These are phyloP conservation scores for Quercus berberidifolia DNA, from an alignment of 306 rosid genomes.

Conservation along the genomic window DNA sequence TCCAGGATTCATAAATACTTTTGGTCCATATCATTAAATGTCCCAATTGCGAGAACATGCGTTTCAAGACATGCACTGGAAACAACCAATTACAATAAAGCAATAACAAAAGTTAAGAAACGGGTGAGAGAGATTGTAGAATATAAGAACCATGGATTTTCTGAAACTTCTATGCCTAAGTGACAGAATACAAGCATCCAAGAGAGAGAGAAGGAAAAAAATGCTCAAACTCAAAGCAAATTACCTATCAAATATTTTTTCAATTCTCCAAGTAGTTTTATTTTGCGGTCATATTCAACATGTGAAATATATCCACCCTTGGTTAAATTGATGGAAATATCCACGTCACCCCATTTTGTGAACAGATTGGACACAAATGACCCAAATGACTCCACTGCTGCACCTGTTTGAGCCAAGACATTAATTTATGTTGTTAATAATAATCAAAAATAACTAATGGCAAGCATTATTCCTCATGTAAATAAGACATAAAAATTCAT, in stretches of 20 bases:
- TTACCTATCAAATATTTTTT: constrained; percentile 57
- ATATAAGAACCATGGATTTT: constrained; percentile 3
- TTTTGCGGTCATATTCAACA: constrained; percentile 54
- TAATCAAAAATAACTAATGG: constrained; percentile 1
- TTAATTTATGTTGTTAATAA: constrained; percentile 19
- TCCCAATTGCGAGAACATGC: background rate
- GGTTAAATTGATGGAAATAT: constrained; percentile 63
- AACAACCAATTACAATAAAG: background rate
- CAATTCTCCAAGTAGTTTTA: constrained; percentile 41
- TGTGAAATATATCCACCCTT: constrained; percentile 57
- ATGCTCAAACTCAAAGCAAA: constrained; percentile 18
- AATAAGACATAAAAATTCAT: constrained; percentile 3
- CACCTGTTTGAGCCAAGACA: constrained; percentile 58
- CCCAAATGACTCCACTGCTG: constrained; percentile 87
- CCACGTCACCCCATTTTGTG: constrained; percentile 85
- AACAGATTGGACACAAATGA: constrained; percentile 80
- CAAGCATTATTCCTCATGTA: background rate
- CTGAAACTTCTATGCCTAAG: background rate
- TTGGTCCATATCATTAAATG: background rate
- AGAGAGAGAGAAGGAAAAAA: background rate
- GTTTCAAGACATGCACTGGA: background rate
- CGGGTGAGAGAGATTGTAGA: background rate
- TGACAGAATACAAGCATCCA: background rate
- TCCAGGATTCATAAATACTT: too few relatives aligned
- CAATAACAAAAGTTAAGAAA: background rate